These are phyloP conservation scores for Pyricularia sp. DNA, from an alignment of 2,329 filamentous ascomycete species.

Conservation along the genomic window DNA sequence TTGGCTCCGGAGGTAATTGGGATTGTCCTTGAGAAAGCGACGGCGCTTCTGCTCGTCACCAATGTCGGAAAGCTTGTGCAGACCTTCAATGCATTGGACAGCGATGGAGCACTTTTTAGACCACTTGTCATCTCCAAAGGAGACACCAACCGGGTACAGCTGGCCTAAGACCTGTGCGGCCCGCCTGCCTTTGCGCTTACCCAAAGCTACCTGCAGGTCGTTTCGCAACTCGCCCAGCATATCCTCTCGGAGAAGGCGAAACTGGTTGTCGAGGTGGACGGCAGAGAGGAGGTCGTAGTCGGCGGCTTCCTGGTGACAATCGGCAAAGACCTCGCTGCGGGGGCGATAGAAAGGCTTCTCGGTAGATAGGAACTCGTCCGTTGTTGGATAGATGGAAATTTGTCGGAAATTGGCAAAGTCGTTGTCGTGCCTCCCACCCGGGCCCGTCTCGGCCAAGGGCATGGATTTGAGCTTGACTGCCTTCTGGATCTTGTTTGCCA, in stretches of 20 bases:
- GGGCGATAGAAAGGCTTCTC: constrained; percentile 45
- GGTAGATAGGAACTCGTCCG: constrained; percentile 50
- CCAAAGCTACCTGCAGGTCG: constrained; percentile 42
- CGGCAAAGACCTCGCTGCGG: constrained; percentile 34
- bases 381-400: constrained; percentile 56
- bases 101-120: constrained; percentile 26
- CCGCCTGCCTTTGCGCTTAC: constrained; percentile 35
- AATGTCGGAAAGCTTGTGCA: constrained; percentile 29
- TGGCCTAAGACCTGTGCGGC: constrained; percentile 25
- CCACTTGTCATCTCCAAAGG: constrained; percentile 20
- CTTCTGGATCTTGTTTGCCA: constrained; percentile 27
- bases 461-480: constrained; percentile 18
- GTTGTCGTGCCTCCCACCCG: constrained; percentile 68
- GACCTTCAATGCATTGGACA: constrained; percentile 29
- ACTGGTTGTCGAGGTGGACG: constrained; percentile 60
- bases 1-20: constrained; percentile 45
- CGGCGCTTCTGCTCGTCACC: constrained; percentile 24
- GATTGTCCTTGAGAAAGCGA: constrained; percentile 35
- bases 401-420: constrained; percentile 53
- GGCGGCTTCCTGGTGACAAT: background rate
- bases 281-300: constrained; percentile 25
- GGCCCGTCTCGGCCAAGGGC: constrained; percentile 14
- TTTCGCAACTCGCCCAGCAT: constrained; percentile 58
- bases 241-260: constrained; percentile 61
- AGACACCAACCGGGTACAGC: constrained; percentile 27